A percentile compares a stretch with the other conserved stretches of the same genome.
Conservation (phyloP, 495 filamentous ascomycete genomes). For the Acidomyces sp. region DNA sequence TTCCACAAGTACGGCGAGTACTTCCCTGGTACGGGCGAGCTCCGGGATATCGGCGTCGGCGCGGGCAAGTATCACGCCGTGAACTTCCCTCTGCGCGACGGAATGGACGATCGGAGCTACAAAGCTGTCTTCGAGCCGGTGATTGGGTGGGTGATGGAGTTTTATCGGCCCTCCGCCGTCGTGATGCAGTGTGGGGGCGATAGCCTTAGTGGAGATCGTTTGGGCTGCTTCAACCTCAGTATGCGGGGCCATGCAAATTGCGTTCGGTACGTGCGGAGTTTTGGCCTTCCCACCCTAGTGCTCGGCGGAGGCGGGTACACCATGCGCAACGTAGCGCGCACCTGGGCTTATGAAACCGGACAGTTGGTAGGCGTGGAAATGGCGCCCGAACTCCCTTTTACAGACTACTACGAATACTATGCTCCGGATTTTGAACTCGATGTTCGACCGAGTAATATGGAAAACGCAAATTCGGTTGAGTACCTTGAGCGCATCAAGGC, state of each 20-base stretch:
- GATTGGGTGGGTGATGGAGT: slow-evolving; percentile 88
- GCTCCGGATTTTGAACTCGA: slow-evolving; percentile 92
- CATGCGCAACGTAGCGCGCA: slow-evolving; percentile 95
- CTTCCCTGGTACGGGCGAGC: slow-evolving; percentile 92
- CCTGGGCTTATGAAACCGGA: slow-evolving; percentile 95
- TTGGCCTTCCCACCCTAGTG: slow-evolving; percentile 79
- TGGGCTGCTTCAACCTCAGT: slow-evolving; percentile 96
- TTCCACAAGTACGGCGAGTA: slow-evolving; percentile 99
- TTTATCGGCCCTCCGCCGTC: slow-evolving; percentile 84
- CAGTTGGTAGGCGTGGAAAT: slow-evolving; percentile 72
- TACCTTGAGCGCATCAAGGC: slow-evolving; percentile 93
- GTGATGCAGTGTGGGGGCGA: slow-evolving; percentile 96
- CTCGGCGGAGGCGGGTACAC: slow-evolving; percentile 95
- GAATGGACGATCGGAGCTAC: slow-evolving; percentile 85
- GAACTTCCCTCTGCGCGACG: slow-evolving; percentile 92
- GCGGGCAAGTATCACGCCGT: slow-evolving; percentile 86
- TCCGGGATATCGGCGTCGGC: slow-evolving; percentile 89
- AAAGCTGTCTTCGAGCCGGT: slow-evolving; percentile 92
- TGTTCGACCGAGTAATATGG: slow-evolving; percentile 94
- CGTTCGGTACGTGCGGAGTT: slow-evolving; percentile 87
- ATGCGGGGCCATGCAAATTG: slow-evolving; percentile 98
- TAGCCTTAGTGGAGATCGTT: slow-evolving; percentile 81
- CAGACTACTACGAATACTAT: slow-evolving; percentile 99
- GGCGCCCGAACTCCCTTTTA: slow-evolving; percentile 74
- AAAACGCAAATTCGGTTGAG: slow-evolving; percentile 89